A percentile compares a stretch with the other conserved stretches of the same genome.
These are phyloP conservation scores for Zoysia japonica DNA, from an alignment of 176 grass and related monocot genomes.

Conservation along the genomic window DNA sequence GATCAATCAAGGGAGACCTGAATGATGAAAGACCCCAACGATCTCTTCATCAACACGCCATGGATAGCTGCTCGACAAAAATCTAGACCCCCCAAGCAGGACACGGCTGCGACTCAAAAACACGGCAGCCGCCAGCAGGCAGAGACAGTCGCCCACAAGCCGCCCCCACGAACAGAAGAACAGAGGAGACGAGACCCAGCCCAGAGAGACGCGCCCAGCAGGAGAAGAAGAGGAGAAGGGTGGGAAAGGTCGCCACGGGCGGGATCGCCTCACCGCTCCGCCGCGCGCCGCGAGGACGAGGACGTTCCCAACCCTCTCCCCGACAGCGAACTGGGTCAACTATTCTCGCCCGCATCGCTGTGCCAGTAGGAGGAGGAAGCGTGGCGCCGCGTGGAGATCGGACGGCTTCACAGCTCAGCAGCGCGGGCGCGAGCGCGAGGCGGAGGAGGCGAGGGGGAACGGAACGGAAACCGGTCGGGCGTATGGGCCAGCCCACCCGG, in stretches of 20 bases:
- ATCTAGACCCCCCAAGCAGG: not conserved
- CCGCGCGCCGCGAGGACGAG: not conserved
- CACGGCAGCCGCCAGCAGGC: too few species aligned
- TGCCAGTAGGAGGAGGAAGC: too few species aligned
- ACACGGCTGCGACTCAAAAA: not conserved
- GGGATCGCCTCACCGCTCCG: constrained; percentile 39
- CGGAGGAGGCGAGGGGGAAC: too few species aligned
- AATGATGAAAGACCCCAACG: not conserved
- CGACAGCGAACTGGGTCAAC: too few species aligned
- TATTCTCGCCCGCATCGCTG: too few species aligned
- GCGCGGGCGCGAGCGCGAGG: too few species aligned
- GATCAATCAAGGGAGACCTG: not conserved
- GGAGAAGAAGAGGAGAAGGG: not conserved
- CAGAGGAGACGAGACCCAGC: not conserved
- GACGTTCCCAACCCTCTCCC: too few species aligned
- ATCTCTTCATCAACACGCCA: not conserved
- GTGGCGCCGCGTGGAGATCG: too few species aligned
- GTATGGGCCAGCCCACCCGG: too few species aligned
- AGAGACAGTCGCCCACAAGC: not conserved
- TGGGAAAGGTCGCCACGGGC: too few species aligned
- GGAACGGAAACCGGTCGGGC: too few species aligned
- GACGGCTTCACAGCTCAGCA: too few species aligned
- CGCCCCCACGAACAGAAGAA: not conserved
- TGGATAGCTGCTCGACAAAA: not conserved
- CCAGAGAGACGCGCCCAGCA: not conserved